phyloP scores from a whole-genome alignment of 225 moss, liverwort and hornwort species.

The Polytrichum formosum region DNA sequence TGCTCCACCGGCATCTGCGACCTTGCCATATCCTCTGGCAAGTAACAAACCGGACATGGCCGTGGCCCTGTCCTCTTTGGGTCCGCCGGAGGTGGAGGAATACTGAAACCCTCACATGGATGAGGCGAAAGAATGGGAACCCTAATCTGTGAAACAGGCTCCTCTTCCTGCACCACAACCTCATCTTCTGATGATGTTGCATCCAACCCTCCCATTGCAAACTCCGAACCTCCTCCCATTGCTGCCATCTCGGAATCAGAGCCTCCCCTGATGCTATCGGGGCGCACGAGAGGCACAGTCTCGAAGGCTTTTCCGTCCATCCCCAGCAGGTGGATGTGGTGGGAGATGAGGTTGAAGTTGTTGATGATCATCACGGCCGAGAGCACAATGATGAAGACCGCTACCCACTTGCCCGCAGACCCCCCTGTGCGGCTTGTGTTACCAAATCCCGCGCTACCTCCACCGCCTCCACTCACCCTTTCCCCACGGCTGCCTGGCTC shows the following conservation, averaged over 20 bases:
- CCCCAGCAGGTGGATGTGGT: slow-evolving; percentile 52
- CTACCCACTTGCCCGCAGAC: slow-evolving; percentile 53
- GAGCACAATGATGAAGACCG: slow-evolving; percentile 38
- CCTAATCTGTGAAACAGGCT: neutral
- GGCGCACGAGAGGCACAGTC: too few relatives aligned
- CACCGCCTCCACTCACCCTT: slow-evolving; percentile 4
- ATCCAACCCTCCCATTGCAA: too few relatives aligned
- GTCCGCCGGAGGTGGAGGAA: slow-evolving; percentile 67
- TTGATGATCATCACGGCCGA: slow-evolving; percentile 60
- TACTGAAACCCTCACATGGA: slow-evolving; percentile 58
- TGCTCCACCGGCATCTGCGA: slow-evolving; percentile 55
- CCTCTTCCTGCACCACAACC: too few relatives aligned
- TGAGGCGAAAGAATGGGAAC: slow-evolving; percentile 29
- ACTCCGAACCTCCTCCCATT: too few relatives aligned
- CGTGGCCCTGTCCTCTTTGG: slow-evolving; percentile 89
- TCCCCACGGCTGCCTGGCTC: slow-evolving; percentile 4
- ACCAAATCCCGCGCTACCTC: neutral
- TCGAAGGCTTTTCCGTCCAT: neutral
- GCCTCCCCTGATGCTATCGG: too few relatives aligned
- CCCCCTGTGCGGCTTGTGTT: slow-evolving; percentile 10
- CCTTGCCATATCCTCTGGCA: slow-evolving; percentile 57
- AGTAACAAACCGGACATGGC: slow-evolving; percentile 92
- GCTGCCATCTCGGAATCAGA: too few relatives aligned
- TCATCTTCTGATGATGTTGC: too few relatives aligned
- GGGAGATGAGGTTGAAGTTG: slow-evolving; percentile 66